Evolutionary conservation across 495 filamentous ascomycete species (phyloP).

Genomic region (Bacidia gigantensis): DNA sequence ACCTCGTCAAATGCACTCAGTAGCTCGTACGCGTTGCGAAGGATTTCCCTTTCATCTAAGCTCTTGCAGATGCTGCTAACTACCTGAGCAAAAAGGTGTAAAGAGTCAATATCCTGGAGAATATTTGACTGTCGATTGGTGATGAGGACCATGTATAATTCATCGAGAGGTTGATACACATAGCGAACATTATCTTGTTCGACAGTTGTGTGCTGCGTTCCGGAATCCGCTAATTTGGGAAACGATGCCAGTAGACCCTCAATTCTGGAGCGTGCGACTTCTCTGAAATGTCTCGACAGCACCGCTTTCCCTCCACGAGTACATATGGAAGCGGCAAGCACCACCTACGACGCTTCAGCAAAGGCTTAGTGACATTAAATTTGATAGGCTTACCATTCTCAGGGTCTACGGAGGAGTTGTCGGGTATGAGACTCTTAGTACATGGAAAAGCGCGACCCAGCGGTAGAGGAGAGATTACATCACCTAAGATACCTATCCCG

Average conservation of each 20-base stretch:
- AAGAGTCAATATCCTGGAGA: conserved; percentile 93
- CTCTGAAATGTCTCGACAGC: conserved; percentile 88
- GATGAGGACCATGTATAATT: conserved; percentile 98
- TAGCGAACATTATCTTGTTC: conserved; percentile 99
- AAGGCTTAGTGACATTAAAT: neutral
- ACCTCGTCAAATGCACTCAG: conserved; percentile 94
- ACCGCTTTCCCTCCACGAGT: conserved; percentile 96
- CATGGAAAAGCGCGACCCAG: no score
- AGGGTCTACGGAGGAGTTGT: no score
- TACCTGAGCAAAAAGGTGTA: conserved; percentile 94
- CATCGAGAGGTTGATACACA: conserved; percentile 96
- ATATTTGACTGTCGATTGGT: conserved; percentile 99
- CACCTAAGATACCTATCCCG: no score
- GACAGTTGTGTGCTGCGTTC: conserved; percentile 92
- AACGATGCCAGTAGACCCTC: conserved; percentile 93
- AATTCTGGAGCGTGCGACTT: conserved; percentile 89
- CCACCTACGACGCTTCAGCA: conserved; percentile 46
- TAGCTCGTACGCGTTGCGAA: conserved; percentile 87
- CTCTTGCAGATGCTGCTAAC: conserved; percentile 92
- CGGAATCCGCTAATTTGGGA: conserved; percentile 87
- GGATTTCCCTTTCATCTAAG: conserved; percentile 86
- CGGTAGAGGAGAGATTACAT: no score
- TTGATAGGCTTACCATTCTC: neutral
- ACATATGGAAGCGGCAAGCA: conserved; percentile 97
- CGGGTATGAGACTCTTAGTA: no score